Percentiles rank a stretch among this genome's conserved stretches.
phyloP scores from a whole-genome alignment of 371 early-diverging fungal genomes.

The Lichtheimia hyalospora region DNA sequence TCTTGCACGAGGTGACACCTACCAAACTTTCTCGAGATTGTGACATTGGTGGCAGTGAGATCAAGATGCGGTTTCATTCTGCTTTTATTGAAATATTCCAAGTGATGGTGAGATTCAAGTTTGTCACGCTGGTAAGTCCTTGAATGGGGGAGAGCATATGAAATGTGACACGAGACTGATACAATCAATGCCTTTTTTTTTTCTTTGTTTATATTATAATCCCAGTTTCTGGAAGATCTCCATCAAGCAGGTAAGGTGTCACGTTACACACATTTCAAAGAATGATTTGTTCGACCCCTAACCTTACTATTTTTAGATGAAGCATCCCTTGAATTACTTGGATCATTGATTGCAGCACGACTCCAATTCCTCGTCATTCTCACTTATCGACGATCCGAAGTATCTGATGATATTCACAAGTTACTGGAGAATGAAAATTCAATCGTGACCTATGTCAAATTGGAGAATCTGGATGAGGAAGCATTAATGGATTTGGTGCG shows the following conservation, averaged over 20 bases:
- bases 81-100: slow-evolving; percentile 48
- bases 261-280: not conserved
- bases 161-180: not conserved
- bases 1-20: slow-evolving; percentile 21
- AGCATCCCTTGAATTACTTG: slow-evolving; percentile 44
- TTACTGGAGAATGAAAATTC: slow-evolving; percentile 31
- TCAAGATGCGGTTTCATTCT: slow-evolving; percentile 42
- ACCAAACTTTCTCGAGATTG: slow-evolving; percentile 9
- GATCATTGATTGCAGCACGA: slow-evolving; percentile 41
- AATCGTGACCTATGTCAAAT: slow-evolving; percentile 31
- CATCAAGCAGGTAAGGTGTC: slow-evolving; percentile 49
- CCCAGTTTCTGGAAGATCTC: slow-evolving; percentile 51
- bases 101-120: slow-evolving; percentile 46
- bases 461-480: slow-evolving; percentile 35
- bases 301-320: slow-evolving; percentile 29
- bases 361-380: slow-evolving; percentile 40
- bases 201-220: slow-evolving; percentile 8
- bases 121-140: slow-evolving; percentile 45
- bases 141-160: not conserved
- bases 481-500: slow-evolving; percentile 42
- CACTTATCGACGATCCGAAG: slow-evolving; percentile 33
- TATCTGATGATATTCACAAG: slow-evolving; percentile 16
- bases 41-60: slow-evolving; percentile 43
- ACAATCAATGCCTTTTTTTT: no score
- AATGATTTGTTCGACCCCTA: not conserved